A percentile compares a stretch with the other conserved stretches of the same genome.
Evolutionary conservation across 768 basidiomycete species (phyloP).

Genomic region (Amanita polypyramis): DNA sequence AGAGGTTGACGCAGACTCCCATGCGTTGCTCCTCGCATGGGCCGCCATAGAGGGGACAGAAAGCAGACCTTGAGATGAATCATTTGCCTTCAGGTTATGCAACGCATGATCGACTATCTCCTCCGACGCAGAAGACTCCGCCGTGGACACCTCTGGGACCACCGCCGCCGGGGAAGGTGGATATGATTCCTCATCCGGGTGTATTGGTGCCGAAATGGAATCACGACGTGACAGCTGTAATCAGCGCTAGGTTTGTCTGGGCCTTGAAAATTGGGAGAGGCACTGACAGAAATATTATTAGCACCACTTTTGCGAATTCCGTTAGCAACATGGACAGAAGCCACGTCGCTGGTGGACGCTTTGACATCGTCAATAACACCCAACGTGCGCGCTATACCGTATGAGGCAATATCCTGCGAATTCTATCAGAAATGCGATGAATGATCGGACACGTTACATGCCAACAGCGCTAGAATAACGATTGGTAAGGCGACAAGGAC

Average conservation of each 20-base stretch:
- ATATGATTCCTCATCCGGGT: constrained; percentile 6
- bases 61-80: not conserved
- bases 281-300: not conserved
- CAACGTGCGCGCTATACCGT: constrained; percentile 73
- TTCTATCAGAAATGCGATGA: constrained; percentile 4
- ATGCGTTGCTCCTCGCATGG: not conserved
- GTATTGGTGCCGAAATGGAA: constrained; percentile 1
- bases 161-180: not conserved
- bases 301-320: not conserved
- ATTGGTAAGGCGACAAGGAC: constrained; percentile 54
- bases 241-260: not conserved
- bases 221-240: not conserved
- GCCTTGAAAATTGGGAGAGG: not conserved
- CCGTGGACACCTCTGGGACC: constrained; percentile 1
- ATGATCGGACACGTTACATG: constrained; percentile 22
- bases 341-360: constrained; percentile 58
- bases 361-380: constrained; percentile 68
- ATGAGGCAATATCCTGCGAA: constrained; percentile 65
- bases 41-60: not conserved
- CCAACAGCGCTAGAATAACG: constrained; percentile 41
- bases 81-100: constrained; percentile 2
- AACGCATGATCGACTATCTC: not conserved
- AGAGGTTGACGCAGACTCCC: not conserved
- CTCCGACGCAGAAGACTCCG: constrained; percentile 5
- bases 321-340: constrained; percentile 22